Conservation (phyloP, 163 green algal genomes). For the Smithsoniella earleae region DNA sequence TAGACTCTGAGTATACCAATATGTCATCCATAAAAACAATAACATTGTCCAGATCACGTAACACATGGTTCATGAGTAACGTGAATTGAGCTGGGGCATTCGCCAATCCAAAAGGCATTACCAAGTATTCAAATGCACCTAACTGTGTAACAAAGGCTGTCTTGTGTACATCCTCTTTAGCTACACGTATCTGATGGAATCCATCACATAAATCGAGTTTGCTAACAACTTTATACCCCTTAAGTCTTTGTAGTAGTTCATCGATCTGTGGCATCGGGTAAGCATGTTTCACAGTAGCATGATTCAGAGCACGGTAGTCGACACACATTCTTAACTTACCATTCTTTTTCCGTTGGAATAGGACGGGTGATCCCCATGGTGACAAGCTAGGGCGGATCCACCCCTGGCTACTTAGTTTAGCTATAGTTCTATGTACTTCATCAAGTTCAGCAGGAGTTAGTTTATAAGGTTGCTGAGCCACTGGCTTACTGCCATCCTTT, state of each 20-base stretch:
- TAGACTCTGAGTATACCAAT: constrained; percentile 36
- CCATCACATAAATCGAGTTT: constrained; percentile 40
- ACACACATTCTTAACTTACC: constrained; percentile 41
- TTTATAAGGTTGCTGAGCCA: neutral
- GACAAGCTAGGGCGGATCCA: constrained; percentile 36
- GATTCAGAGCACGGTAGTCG: constrained; percentile 47
- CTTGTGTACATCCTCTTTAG: constrained; percentile 34
- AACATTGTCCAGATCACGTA: constrained; percentile 33
- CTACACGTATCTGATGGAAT: constrained; percentile 43
- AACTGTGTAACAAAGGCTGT: constrained; percentile 43
- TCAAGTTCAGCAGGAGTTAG: constrained; percentile 24
- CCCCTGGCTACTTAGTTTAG: constrained; percentile 33
- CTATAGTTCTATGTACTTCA: constrained; percentile 30
- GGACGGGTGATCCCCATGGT: constrained; percentile 37
- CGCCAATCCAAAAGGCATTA: constrained; percentile 35
- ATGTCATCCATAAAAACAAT: constrained; percentile 47
- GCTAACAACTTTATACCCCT: no score
- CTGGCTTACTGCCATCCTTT: neutral
- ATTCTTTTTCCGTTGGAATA: constrained; percentile 46
- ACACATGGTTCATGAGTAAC: constrained; percentile 38
- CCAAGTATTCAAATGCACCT: constrained; percentile 44
- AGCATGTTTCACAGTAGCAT: constrained; percentile 35
- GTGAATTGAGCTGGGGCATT: constrained; percentile 43
- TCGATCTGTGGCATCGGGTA: neutral
- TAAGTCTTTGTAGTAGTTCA: no score